Conservation (phyloP, 345 rosid species). For the Corchorus capsularis region DNA sequence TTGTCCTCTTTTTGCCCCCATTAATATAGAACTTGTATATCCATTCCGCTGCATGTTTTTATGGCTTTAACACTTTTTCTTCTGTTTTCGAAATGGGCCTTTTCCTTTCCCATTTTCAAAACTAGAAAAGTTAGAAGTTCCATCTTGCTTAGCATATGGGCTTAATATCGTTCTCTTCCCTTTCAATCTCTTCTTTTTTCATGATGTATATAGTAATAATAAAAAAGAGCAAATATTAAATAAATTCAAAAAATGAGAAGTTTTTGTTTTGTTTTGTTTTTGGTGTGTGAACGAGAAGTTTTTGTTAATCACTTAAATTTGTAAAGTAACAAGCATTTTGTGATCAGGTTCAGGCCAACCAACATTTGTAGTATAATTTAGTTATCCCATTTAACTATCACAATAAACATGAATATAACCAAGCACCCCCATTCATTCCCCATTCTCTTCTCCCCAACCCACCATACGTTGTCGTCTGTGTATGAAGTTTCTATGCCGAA, state of each 20-base stretch:
- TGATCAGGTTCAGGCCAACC: background rate
- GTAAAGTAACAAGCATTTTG: background rate
- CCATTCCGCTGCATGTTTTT: background rate
- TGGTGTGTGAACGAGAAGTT: too few relatives aligned
- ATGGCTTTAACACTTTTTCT: background rate
- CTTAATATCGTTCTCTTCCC: too few relatives aligned
- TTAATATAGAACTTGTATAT: background rate
- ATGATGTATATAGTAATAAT: too few relatives aligned
- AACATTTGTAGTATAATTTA: background rate
- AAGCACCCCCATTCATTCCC: background rate
- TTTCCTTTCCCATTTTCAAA: too few relatives aligned
- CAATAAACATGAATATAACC: background rate
- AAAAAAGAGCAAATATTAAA: too few relatives aligned
- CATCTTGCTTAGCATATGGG: too few relatives aligned
- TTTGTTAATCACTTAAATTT: background rate
- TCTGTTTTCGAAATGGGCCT: too few relatives aligned
- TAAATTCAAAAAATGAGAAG: too few relatives aligned
- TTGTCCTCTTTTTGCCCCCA: background rate
- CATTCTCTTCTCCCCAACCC: background rate
- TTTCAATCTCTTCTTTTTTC: too few relatives aligned
- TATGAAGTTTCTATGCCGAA: background rate
- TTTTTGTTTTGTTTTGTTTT: too few relatives aligned
- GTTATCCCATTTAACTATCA: background rate
- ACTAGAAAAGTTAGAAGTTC: too few relatives aligned
- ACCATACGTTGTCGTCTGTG: background rate